These are phyloP conservation scores for Xanthoparmelia taractica DNA, from an alignment of 495 filamentous ascomycete genomes.

Conservation along the genomic window DNA sequence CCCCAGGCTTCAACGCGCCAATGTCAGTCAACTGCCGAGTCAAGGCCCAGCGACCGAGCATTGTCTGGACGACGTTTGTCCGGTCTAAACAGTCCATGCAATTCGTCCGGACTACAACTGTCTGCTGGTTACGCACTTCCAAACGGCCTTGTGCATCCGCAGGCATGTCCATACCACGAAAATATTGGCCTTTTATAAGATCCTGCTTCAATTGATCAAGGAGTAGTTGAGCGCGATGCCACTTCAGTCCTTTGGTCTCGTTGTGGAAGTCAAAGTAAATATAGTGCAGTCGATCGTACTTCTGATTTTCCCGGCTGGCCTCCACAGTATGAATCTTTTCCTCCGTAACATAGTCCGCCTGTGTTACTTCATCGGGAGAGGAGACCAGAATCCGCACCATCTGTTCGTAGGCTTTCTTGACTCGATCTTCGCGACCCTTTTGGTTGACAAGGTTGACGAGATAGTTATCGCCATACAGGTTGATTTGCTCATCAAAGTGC, in stretches of 20 bases:
- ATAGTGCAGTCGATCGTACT: slow-evolving; percentile 81
- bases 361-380: slow-evolving; percentile 53
- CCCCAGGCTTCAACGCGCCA: slow-evolving; percentile 61
- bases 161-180: slow-evolving; percentile 82
- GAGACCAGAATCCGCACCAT: slow-evolving; percentile 67
- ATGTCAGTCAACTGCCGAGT: slow-evolving; percentile 79
- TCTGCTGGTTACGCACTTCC: slow-evolving; percentile 72
- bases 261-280: slow-evolving; percentile 98
- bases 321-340: slow-evolving; percentile 80
- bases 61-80: slow-evolving; percentile 94
- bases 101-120: slow-evolving; percentile 86
- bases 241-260: slow-evolving; percentile 87
- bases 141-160: slow-evolving; percentile 55
- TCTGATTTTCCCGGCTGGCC: slow-evolving; percentile 48
- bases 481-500: slow-evolving; percentile 89
- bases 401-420: slow-evolving; percentile 90
- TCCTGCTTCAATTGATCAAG: slow-evolving; percentile 69
- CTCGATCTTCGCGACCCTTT: slow-evolving; percentile 72
- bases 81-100: slow-evolving; percentile 99
- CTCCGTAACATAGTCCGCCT: slow-evolving; percentile 48
- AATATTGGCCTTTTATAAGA: slow-evolving; percentile 73
- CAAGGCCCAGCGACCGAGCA: slow-evolving; percentile 82
- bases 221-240: slow-evolving; percentile 84
- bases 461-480: slow-evolving; percentile 89
- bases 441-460: slow-evolving; percentile 96